phyloP scores from a whole-genome alignment of 257 asterid genomes.

The Plantago major region DNA sequence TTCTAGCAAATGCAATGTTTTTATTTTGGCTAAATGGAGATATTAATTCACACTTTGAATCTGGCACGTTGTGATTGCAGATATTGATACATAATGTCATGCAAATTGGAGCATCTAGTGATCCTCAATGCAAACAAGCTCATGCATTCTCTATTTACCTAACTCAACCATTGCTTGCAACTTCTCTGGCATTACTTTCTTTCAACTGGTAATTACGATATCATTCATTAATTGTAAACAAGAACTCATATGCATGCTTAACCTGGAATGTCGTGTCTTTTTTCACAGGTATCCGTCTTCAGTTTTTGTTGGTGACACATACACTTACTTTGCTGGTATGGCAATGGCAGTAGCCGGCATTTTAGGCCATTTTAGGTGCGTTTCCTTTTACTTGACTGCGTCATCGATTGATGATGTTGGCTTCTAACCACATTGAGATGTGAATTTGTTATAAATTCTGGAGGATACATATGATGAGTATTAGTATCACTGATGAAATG shows the following conservation, averaged over 20 bases:
- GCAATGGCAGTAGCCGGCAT: conserved; percentile 77
- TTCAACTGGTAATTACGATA: conserved; percentile 64
- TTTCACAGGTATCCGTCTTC: conserved; percentile 66
- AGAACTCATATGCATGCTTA: conserved; percentile 9
- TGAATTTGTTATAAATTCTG: no score
- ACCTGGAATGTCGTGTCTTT: not conserved
- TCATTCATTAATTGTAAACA: conserved; percentile 6
- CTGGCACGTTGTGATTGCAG: conserved; percentile 35
- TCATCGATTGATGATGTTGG: not conserved
- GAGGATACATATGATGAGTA: no score
- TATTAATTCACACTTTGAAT: conserved; percentile 5
- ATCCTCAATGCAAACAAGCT: conserved; percentile 81
- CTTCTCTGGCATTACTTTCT: conserved; percentile 85
- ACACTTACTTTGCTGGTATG: conserved; percentile 82
- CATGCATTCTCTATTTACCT: conserved; percentile 92
- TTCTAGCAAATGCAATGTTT: no score
- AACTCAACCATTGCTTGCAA: conserved; percentile 84
- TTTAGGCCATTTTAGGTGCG: conserved; percentile 73
- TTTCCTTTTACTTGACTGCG: not conserved
- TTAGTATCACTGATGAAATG: no score
- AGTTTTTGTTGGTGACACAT: conserved; percentile 78
- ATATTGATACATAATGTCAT: conserved; percentile 75
- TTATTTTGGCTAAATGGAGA: no score
- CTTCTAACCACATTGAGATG: no score
- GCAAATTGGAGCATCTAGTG: conserved; percentile 76